Percentiles rank a stretch among this genome's conserved stretches.
These are phyloP conservation scores for Aphanomyces cochlioides DNA, from an alignment of 352 stramenopile genomes.

Conservation along the genomic window DNA sequence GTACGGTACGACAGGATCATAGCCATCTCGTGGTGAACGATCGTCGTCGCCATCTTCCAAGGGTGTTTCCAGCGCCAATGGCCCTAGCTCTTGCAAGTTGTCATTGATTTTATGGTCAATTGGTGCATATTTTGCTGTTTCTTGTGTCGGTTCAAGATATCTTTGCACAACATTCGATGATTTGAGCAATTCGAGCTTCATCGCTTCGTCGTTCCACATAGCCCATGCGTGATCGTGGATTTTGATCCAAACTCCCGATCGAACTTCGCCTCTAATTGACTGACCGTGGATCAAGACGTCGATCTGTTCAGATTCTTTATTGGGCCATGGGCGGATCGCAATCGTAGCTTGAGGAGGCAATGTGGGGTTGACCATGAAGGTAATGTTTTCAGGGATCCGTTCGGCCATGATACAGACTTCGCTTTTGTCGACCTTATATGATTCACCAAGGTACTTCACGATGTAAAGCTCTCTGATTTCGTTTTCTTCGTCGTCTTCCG, in stretches of 20 bases:
- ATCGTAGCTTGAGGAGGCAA: slow-evolving; percentile 19
- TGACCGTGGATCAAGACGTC: slow-evolving; percentile 18
- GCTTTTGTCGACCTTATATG: background rate
- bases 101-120: no score
- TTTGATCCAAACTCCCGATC: slow-evolving; percentile 25
- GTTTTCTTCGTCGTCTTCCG: background rate
- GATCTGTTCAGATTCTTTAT: slow-evolving; percentile 19
- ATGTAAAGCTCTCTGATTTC: background rate
- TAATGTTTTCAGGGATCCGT: slow-evolving; percentile 10
- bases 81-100: no score
- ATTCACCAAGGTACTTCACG: slow-evolving; percentile 22
- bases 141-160: no score
- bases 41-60: no score
- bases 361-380: slow-evolving; percentile 11
- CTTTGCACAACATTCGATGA: no score
- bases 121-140: no score
- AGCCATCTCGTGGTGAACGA: no score
- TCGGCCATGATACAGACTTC: slow-evolving; percentile 14
- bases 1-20: no score
- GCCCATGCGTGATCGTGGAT: slow-evolving; percentile 26
- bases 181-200: no score
- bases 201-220: slow-evolving; percentile 13
- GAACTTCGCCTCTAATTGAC: background rate
- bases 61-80: no score
- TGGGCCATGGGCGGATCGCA: slow-evolving; percentile 18